phyloP scores from a whole-genome alignment of 1,284 basidiomycete genomes.

The Moniliophthora roreri region DNA sequence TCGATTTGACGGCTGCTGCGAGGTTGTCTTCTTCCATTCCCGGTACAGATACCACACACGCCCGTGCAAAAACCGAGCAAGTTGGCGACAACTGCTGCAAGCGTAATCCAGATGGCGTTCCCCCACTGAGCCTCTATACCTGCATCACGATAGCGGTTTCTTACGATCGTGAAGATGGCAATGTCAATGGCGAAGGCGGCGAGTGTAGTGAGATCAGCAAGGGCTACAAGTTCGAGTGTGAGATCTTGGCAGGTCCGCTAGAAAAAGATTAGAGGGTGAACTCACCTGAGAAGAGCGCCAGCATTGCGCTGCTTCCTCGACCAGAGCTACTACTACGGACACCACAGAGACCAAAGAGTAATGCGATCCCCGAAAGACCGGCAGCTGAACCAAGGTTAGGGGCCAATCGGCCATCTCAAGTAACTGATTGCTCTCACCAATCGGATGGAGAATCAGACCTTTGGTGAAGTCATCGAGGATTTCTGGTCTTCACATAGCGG shows the following conservation, averaged over 20 bases:
- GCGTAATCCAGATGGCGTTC: background rate
- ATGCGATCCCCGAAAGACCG: conserved; percentile 65
- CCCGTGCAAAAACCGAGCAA: background rate
- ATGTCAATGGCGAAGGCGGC: conserved; percentile 77
- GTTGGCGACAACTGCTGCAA: background rate
- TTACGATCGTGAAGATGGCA: conserved; percentile 73
- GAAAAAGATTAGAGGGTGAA: background rate
- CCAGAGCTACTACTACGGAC: conserved; percentile 60
- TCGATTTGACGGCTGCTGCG: background rate
- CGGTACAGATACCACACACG: background rate
- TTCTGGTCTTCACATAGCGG: conserved; percentile 4
- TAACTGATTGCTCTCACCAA: conserved; percentile 43
- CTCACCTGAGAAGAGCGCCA: conserved; percentile 56
- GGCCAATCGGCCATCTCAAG: background rate
- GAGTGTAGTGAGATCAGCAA: conserved; percentile 65
- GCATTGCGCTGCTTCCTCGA: conserved; percentile 54
- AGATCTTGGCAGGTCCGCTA: background rate
- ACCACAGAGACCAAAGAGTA: conserved; percentile 72
- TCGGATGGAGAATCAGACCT: conserved; percentile 74
- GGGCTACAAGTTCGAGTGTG: conserved; percentile 23
- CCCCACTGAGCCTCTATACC: conserved; percentile 51
- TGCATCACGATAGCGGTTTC: conserved; percentile 52
- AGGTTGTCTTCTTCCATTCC: background rate
- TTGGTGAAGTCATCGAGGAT: conserved; percentile 70
- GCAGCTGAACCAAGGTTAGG: conserved; percentile 44